These are phyloP conservation scores for Capronia coronata DNA, from an alignment of 2,329 filamentous ascomycete species.

Conservation along the genomic window DNA sequence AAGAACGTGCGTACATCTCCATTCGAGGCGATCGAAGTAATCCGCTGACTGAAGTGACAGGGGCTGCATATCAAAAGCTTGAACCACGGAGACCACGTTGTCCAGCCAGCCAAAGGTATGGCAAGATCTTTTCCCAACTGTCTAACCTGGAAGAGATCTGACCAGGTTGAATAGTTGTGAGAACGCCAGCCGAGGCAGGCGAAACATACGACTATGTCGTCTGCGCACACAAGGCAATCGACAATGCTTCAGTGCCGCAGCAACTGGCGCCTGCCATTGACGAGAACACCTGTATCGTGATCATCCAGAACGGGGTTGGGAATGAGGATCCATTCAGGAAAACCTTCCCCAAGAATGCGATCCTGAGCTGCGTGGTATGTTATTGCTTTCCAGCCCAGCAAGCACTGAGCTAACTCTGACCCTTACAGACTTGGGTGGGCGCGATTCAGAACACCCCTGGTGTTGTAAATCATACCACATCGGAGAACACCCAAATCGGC, in stretches of 20 bases:
- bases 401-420: background rate
- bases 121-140: background rate
- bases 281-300: conserved; percentile 34
- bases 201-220: conserved; percentile 35
- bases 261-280: conserved; percentile 36
- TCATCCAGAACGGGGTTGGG: conserved; percentile 40
- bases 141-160: background rate
- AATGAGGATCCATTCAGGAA: conserved; percentile 38
- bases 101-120: conserved; percentile 35
- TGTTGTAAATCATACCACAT: conserved; percentile 45
- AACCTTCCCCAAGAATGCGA: conserved; percentile 31
- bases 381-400: background rate
- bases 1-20: conserved; percentile 31
- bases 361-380: conserved; percentile 41
- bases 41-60: conserved; percentile 22
- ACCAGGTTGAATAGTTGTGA: conserved; percentile 33
- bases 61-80: conserved; percentile 40
- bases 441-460: conserved; percentile 48
- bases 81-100: conserved; percentile 38
- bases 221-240: conserved; percentile 40
- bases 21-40: background rate
- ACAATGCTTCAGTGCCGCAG: conserved; percentile 36
- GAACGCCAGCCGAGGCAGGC: conserved; percentile 33
- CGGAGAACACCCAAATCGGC: conserved; percentile 52
- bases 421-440: conserved; percentile 47